Conservation (phyloP, 345 rosid species). For the Melaleuca quinquenervia region DNA sequence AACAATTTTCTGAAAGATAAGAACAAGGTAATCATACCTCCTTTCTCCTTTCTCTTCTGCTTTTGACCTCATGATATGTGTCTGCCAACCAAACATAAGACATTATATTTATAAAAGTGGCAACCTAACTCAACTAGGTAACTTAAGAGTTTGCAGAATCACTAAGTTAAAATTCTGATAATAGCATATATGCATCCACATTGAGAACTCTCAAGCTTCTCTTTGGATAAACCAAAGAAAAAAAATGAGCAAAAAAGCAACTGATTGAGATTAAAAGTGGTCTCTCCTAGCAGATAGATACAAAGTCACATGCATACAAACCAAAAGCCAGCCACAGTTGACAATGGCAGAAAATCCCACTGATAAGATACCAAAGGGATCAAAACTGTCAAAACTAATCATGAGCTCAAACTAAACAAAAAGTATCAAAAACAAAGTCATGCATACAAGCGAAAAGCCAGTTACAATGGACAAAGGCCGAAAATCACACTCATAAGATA, state of each 20-base stretch:
- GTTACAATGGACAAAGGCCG: neutral
- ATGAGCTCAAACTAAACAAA: neutral
- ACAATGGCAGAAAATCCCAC: neutral
- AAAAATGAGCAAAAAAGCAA: neutral
- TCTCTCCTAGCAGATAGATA: neutral
- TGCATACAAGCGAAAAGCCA: neutral
- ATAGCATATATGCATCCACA: neutral
- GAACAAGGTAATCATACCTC: slow-evolving; percentile 35
- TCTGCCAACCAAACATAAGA: slow-evolving; percentile 29
- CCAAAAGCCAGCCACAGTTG: neutral
- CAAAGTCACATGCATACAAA: neutral
- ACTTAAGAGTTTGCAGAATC: neutral
- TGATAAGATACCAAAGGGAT: neutral
- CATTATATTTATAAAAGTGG: neutral
- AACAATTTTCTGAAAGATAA: neutral
- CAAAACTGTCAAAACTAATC: neutral
- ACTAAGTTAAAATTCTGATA: neutral
- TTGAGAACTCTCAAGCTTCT: neutral
- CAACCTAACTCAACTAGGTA: neutral
- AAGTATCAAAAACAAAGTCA: neutral
- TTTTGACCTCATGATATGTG: slow-evolving; percentile 89
- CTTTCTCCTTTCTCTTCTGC: slow-evolving; percentile 49
- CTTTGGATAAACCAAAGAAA: neutral
- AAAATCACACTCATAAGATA: neutral
- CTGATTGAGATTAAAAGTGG: neutral